phyloP scores from a whole-genome alignment of 1,284 basidiomycete species.

The Ustilago sp. region DNA sequence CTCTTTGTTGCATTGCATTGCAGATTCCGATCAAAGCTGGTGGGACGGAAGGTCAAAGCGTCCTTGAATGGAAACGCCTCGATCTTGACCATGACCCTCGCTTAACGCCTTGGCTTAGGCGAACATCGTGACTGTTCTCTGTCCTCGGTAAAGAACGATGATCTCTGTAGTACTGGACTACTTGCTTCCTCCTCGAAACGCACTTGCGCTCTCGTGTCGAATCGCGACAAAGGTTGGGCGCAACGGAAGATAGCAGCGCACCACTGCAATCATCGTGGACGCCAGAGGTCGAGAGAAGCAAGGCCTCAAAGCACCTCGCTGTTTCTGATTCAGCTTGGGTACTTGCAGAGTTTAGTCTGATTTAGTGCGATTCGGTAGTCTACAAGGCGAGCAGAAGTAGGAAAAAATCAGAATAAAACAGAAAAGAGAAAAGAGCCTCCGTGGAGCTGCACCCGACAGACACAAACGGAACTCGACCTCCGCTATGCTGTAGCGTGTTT shows the following conservation, averaged over 20 bases:
- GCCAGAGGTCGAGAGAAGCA: neutral
- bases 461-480: neutral
- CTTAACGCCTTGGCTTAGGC: neutral
- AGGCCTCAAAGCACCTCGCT: neutral
- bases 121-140: too few species aligned
- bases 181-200: too few species aligned
- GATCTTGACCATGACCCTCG: neutral
- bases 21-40: too few species aligned
- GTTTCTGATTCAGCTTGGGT: neutral
- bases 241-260: too few species aligned
- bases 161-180: too few species aligned
- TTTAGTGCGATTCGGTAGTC: constrained; percentile 2
- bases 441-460: neutral
- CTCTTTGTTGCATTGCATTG: too few species aligned
- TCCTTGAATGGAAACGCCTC: too few species aligned
- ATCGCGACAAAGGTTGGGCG: too few species aligned
- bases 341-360: neutral
- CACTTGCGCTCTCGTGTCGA: too few species aligned
- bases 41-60: too few species aligned
- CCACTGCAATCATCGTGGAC: neutral
- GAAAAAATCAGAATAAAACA: too few species aligned
- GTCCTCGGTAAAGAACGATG: too few species aligned
- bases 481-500: neutral
- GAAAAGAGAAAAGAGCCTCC: neutral
- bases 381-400: neutral